These are phyloP conservation scores for Camelina sativa DNA, from an alignment of 345 rosid genomes.

Conservation along the genomic window DNA sequence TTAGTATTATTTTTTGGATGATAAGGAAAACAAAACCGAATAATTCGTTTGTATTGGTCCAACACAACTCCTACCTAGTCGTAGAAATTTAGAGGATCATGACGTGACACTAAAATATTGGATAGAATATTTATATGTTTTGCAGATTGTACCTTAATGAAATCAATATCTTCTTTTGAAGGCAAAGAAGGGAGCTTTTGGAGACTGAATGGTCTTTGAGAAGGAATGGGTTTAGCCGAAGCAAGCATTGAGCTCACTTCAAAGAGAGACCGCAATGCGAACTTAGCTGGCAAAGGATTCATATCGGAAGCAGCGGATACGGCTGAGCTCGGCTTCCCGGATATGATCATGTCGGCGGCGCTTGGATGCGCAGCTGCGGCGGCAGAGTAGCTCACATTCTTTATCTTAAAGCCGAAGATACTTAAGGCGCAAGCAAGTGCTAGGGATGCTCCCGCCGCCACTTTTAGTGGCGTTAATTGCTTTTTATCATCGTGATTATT, in stretches of 20 bases:
- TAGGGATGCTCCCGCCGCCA: slow-evolving; percentile 48
- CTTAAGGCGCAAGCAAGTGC: slow-evolving; percentile 61
- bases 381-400: slow-evolving; percentile 46
- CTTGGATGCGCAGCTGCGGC: slow-evolving; percentile 54
- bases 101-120: background rate
- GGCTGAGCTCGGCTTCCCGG: slow-evolving; percentile 41
- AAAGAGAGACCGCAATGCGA: slow-evolving; percentile 61
- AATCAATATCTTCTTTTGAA: slow-evolving; percentile 50
- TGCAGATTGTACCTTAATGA: slow-evolving; percentile 50
- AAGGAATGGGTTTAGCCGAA: slow-evolving; percentile 45
- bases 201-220: slow-evolving; percentile 34
- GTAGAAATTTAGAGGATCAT: background rate
- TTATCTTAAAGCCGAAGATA: slow-evolving; percentile 44
- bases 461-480: slow-evolving; percentile 11
- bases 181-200: slow-evolving; percentile 47
- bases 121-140: background rate
- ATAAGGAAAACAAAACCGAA: background rate
- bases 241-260: slow-evolving; percentile 53
- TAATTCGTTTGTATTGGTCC: background rate
- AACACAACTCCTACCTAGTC: background rate
- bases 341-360: slow-evolving; percentile 45
- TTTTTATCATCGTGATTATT: slow-evolving; percentile 12
- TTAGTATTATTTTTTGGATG: background rate
- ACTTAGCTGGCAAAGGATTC: slow-evolving; percentile 48
- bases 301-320: slow-evolving; percentile 47